Evolutionary conservation across 192 early-diverging fungal genomes (phyloP).

Genomic region (Entomortierella beljakovae): DNA sequence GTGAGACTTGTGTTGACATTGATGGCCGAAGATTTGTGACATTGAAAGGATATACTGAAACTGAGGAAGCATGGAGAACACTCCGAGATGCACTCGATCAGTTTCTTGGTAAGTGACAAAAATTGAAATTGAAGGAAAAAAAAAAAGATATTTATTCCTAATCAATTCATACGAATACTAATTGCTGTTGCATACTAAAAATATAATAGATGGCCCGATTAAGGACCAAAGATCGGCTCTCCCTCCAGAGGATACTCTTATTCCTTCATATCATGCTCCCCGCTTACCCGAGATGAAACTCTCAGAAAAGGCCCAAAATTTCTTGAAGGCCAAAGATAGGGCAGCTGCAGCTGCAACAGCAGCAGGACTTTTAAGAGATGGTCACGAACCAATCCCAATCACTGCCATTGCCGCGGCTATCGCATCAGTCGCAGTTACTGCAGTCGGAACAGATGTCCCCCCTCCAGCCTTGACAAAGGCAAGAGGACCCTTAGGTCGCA

Average conservation of each 20-base stretch:
- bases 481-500: background rate
- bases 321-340: slow-evolving; percentile 19
- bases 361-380: background rate
- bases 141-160: background rate
- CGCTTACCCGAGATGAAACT: slow-evolving; percentile 25
- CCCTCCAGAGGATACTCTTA: slow-evolving; percentile 47
- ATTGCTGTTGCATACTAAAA: background rate
- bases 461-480: background rate
- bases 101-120: slow-evolving; percentile 33
- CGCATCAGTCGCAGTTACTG: background rate
- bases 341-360: slow-evolving; percentile 1
- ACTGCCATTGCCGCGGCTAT: background rate
- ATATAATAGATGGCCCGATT: slow-evolving; percentile 28
- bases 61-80: slow-evolving; percentile 29
- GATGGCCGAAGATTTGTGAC: slow-evolving; percentile 15
- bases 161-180: too few species aligned
- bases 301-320: slow-evolving; percentile 30
- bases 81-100: slow-evolving; percentile 14
- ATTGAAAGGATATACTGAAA: slow-evolving; percentile 45
- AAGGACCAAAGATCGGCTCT: slow-evolving; percentile 34
- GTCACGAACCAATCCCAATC: background rate
- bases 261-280: slow-evolving; percentile 45
- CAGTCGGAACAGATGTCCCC: background rate
- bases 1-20: slow-evolving; percentile 5
- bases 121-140: too few species aligned